Evolutionary conservation across 2,329 filamentous ascomycete genomes (phyloP).

Genomic region (Rachicladosporium sp.): DNA sequence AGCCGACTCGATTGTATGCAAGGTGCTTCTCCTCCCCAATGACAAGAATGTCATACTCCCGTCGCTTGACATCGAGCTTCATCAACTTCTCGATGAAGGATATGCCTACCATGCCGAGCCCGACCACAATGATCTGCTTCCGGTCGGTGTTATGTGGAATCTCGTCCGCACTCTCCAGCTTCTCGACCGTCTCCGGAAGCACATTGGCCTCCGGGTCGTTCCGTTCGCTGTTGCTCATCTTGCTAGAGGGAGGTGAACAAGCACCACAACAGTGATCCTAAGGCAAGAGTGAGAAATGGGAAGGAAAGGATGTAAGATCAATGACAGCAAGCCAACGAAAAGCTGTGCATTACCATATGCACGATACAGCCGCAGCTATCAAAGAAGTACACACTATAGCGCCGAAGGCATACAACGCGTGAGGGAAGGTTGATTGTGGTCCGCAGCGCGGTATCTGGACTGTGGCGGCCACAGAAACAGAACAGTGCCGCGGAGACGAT

Average conservation of each 20-base stretch:
- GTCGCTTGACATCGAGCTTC: constrained; percentile 63
- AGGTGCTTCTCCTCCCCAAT: constrained; percentile 80
- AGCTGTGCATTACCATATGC: constrained; percentile 5
- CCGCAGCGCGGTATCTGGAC: too few species aligned
- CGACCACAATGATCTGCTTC: constrained; percentile 69
- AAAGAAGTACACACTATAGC: neutral
- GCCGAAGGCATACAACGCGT: neutral
- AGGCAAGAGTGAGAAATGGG: neutral
- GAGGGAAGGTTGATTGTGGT: constrained; percentile 1
- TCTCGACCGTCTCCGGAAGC: constrained; percentile 31
- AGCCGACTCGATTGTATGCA: constrained; percentile 80
- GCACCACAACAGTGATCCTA: neutral
- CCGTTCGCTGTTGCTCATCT: constrained; percentile 34
- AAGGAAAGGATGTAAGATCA: constrained; percentile 2
- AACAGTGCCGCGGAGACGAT: too few species aligned
- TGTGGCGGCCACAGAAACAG: too few species aligned
- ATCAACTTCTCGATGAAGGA: constrained; percentile 66
- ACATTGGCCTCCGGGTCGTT: constrained; percentile 35
- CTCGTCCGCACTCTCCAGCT: constrained; percentile 19
- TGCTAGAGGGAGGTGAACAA: constrained; percentile 4
- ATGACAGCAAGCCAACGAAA: neutral
- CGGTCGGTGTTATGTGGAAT: constrained; percentile 28
- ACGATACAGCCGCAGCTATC: neutral
- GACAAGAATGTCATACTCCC: constrained; percentile 70
- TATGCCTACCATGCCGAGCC: constrained; percentile 67